Evolutionary conservation across 2,329 filamentous ascomycete species (phyloP).

Genomic region (Paraphoma sp.): DNA sequence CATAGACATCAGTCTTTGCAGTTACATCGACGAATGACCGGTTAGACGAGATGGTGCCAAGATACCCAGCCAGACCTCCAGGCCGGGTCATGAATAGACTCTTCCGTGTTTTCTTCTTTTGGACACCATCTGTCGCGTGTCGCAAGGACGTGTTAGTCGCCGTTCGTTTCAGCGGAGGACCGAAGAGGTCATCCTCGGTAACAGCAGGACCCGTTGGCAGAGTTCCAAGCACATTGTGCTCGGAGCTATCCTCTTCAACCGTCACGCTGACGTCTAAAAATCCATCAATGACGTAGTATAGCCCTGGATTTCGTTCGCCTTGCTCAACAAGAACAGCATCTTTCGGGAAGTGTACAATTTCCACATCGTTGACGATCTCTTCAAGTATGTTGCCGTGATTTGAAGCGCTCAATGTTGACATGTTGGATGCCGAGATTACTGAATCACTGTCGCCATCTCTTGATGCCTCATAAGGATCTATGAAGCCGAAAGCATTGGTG

Average conservation of each 20-base stretch:
- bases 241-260: slow-evolving; percentile 64
- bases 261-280: slow-evolving; percentile 95
- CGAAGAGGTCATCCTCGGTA: slow-evolving; percentile 46
- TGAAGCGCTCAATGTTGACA: slow-evolving; percentile 60
- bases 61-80: slow-evolving; percentile 90
- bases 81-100: slow-evolving; percentile 93
- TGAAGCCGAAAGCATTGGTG: slow-evolving; percentile 88
- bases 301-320: slow-evolving; percentile 91
- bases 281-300: slow-evolving; percentile 98
- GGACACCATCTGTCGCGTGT: slow-evolving; percentile 34
- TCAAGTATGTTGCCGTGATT: slow-evolving; percentile 72
- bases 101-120: slow-evolving; percentile 64
- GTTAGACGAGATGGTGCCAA: slow-evolving; percentile 93
- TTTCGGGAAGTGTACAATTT: slow-evolving; percentile 97
- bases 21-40: slow-evolving; percentile 96
- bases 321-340: slow-evolving; percentile 94
- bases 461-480: slow-evolving; percentile 80
- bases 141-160: slow-evolving; percentile 32
- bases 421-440: slow-evolving; percentile 62
- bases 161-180: slow-evolving; percentile 31
- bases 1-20: slow-evolving; percentile 97
- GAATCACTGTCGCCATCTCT: slow-evolving; percentile 88
- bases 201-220: slow-evolving; percentile 42
- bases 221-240: slow-evolving; percentile 54
- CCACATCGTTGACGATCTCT: slow-evolving; percentile 88